Base-by-base conservation (phyloP, 352 stramenopile genomes). In the Globisporangium viniferum region DNA sequence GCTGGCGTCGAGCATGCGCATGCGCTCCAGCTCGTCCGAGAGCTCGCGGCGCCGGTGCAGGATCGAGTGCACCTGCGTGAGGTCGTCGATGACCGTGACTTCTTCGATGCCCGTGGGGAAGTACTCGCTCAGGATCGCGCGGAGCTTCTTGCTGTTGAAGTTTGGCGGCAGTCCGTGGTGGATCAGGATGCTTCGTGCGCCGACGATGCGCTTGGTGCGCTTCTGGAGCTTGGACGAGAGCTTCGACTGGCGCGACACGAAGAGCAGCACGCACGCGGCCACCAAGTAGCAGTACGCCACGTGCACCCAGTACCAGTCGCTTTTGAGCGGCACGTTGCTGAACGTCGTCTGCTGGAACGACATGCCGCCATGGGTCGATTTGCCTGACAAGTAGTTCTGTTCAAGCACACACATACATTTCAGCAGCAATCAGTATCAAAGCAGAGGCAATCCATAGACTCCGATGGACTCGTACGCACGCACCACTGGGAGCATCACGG, bases 321-420 rank as follows among this genome's bases (percentile, higher is more conserved):
- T 94, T 55, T 85, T 76, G 0, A 94, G 72, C 24, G 86, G 86
- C 20, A 94, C 86, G 59, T 94, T 94, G 60, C 86, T 91, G 56
- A 92, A 85, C n/a, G 86, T 94, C 24, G 82, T 92, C 48, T 84
- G 76, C 73, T 92, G 81, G 62, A 90, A 94, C 35, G 82, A 87
- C 44, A 51, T 24, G 33, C 79, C 76, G 14, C 70, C 69, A 5
- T 67, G 63, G 10, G 46, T 69, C 24, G 75, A 69, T 58, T 77
- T 83, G 27, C 84, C 84, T 22, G 84, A 88, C 20, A 84, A n/a
- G 41, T 88, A 89, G 66, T 94, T 92, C 84, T 94, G 62, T 15
- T 41, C 15, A 14, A 27, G 24, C 5, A 46, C n/a, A 73, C 33
- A 18, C 54, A 60, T 1, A 24, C 24, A 22, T 36, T 49, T 33